A percentile compares a stretch with the other conserved stretches of the same genome.
phyloP scores from a whole-genome alignment of 1,284 basidiomycete species.

The Agroathelia rolfsii region DNA sequence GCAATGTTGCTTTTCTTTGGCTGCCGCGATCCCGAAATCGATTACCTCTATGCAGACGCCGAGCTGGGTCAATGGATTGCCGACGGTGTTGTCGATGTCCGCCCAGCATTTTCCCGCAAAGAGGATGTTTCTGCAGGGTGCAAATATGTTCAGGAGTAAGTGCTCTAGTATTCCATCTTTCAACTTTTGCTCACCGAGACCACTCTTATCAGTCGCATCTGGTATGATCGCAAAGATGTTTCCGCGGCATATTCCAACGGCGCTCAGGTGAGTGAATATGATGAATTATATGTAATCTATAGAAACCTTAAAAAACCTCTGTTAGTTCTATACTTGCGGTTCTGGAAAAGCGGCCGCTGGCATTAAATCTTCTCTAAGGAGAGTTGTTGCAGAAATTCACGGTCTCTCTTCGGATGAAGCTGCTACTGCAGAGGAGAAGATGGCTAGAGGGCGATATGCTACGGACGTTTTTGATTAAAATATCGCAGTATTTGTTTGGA shows the following conservation, averaged over 20 bases:
- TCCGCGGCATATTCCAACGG: slow-evolving; percentile 22
- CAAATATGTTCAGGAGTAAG: slow-evolving; percentile 42
- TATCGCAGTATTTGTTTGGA: too few species aligned
- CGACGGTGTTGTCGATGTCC: slow-evolving; percentile 37
- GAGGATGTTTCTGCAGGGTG: slow-evolving; percentile 29
- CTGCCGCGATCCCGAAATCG: slow-evolving; percentile 31
- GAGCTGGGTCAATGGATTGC: slow-evolving; percentile 35
- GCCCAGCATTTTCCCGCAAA: slow-evolving; percentile 36
- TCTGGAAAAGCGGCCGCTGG: slow-evolving; percentile 29
- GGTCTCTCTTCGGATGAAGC: slow-evolving; percentile 17
- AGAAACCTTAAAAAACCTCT: too few species aligned
- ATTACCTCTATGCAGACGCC: slow-evolving; percentile 33
- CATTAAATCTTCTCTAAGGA: slow-evolving; percentile 26
- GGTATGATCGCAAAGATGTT: slow-evolving; percentile 32
- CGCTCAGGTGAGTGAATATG: too few species aligned
- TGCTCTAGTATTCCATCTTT: slow-evolving; percentile 8
- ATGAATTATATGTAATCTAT: too few species aligned
- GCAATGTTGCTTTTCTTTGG: slow-evolving; percentile 39
- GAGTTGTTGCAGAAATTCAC: slow-evolving; percentile 24
- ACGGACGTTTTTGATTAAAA: slow-evolving; percentile 36
- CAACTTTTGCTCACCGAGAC: slow-evolving; percentile 2
- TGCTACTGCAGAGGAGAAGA: slow-evolving; percentile 20
- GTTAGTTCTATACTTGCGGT: slow-evolving; percentile 42
- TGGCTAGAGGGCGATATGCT: slow-evolving; percentile 30
- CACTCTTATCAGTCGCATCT: slow-evolving; percentile 27